Evolutionary conservation across 805 yeast genomes (phyloP).

Genomic region (Starmerella floricola): DNA sequence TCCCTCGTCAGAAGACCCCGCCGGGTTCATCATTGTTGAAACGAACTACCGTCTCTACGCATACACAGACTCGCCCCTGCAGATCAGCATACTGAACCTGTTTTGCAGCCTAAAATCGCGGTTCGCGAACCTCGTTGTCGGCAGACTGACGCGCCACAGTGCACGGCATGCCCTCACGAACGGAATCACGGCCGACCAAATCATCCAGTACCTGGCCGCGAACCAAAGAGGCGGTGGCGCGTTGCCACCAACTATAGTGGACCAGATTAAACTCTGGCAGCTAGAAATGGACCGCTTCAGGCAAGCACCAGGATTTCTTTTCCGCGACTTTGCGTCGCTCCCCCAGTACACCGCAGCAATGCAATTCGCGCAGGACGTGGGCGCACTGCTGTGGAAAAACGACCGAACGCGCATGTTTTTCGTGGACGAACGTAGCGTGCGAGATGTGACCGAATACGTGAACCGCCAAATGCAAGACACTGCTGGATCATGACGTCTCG

Average conservation of each 20-base stretch:
- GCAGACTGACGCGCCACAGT: conserved; percentile 85
- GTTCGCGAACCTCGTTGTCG: conserved; percentile 85
- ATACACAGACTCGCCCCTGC: conserved; percentile 85
- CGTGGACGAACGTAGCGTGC: conserved; percentile 39
- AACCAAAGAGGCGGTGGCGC: conserved; percentile 59
- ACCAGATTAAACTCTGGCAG: conserved; percentile 93
- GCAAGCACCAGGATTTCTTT: conserved; percentile 73
- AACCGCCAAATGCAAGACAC: conserved; percentile 3
- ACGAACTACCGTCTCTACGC: conserved; percentile 90
- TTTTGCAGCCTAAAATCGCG: conserved; percentile 78
- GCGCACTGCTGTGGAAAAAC: conserved; percentile 83
- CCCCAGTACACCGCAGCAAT: conserved; percentile 63
- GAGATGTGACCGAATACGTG: conserved; percentile 14
- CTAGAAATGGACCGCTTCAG: conserved; percentile 85
- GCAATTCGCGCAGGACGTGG: conserved; percentile 78
- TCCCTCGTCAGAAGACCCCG: too few relatives aligned
- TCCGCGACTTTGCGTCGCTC: conserved; percentile 68
- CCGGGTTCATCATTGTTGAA: conserved; percentile 81
- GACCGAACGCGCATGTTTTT: conserved; percentile 58
- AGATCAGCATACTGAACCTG: conserved; percentile 79
- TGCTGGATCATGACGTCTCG: too few relatives aligned
- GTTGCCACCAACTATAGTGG: conserved; percentile 96
- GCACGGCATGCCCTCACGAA: conserved; percentile 68
- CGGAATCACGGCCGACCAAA: conserved; percentile 93
- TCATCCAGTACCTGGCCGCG: conserved; percentile 72